Evolutionary conservation across 2,329 filamentous ascomycete species (phyloP), one percentile per base, ranked within the genome.

Genomic region (Sclerotinia nivalis): DNA sequence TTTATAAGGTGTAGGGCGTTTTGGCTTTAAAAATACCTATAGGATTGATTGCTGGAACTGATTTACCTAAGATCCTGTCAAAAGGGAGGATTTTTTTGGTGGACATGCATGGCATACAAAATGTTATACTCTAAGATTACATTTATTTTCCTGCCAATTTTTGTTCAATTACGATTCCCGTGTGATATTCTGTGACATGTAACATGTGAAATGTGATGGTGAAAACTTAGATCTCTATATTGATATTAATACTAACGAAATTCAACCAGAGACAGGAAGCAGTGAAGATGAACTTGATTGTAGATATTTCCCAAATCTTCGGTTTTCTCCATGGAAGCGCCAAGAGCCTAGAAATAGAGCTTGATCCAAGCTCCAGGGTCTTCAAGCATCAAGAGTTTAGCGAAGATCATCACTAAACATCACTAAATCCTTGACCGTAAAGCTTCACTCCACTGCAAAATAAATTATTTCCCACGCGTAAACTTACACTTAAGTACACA

Each of bases 381-480:
- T 52, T 64, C 31, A 64, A 52, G 60, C 31, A 40, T 40, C n/a
- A 28, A 52, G 6, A 9, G 12, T 65, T 54, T 65, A 65, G 61
- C 61, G 61, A 65, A 65, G 47, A 65, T 65, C 47, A 34, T 52
- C 61, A 54, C 61, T 65, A 58, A 52, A 52, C 47, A 52, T 65
- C 61, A 65, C 49, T 64, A 31, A 52, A 64, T 40, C 15, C 47
- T 64, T 64, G 61, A 52, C 47, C 34, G 5, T 28, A 52, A 64
- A 64, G 61, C 61, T n/a, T 64, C 61, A 52, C 34, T 52, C 15
- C 47, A 65, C 22, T 40, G 55, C 34, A 59, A 59, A 59, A 59
- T 59, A 59, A 40, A 13, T 52, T 52, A 68, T 40, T 31, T 59
- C 18, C 31, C 9, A 9, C 12, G 9, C 37, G 47, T 52, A 34